Base-by-base conservation (phyloP, 768 basidiomycete genomes). In the Cystofilobasidium macerans region DNA sequence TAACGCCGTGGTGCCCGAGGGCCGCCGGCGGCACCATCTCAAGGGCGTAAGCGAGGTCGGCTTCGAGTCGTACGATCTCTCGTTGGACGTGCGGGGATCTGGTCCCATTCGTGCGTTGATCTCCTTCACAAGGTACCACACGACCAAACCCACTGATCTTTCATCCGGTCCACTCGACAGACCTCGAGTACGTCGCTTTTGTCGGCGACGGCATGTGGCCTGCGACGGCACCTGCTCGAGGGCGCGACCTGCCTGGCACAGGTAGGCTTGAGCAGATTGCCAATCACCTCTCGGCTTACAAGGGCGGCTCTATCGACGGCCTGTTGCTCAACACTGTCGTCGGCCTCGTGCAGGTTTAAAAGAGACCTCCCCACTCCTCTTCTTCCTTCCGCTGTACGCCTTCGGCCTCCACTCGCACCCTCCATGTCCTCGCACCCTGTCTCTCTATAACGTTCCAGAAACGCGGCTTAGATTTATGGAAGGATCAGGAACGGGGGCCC, bases 131-230 rank as follows among this genome's bases (percentile, higher is more conserved):
- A n/a, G n/a, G n/a, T n/a, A n/a, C n/a, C n/a, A n/a, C n/a, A n/a
- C n/a, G n/a, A n/a, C n/a, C n/a, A n/a, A n/a, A n/a, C n/a, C n/a
- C n/a, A n/a, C n/a, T n/a, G n/a, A n/a, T n/a, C 20, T n/a, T 28
- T 22, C 16, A 30, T 32, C 18, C 35, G 40, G 20, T 16, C 13
- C 36, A 3, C 22, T 18, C 11, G 26, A 18, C 60, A 67, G 65
- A 33, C 47, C 13, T 68, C 33, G 61, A 68, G 28, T 68, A n/a
- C 24, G 56, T 63, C 28, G 67, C 56, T 9, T 35, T 68, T 14
- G 61, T 62, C 56, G 67, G 45, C 26, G 62, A 59, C 33, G 67
- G 67, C 11, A 68, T 64, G 63, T 30, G 22, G 18, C 62, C 35
- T 18, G 53, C 51, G 18, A 57, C 54, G 8, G 67, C 61, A 24